Evolutionary conservation across 441 rosid genomes (phyloP).

Genomic region (Adansonia gregorii): DNA sequence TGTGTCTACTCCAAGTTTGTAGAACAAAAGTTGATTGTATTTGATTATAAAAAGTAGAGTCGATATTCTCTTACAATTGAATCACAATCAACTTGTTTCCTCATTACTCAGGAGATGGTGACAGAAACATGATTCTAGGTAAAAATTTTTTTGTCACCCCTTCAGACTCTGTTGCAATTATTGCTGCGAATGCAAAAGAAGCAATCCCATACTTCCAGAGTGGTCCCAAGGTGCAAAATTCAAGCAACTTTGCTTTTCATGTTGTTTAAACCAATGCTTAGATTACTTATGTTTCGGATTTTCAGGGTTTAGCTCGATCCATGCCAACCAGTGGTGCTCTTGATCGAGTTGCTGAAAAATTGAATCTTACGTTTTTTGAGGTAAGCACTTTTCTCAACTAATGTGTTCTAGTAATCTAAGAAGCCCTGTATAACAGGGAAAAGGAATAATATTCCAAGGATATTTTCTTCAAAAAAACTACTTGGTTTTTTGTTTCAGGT

Average conservation of each 20-base stretch:
- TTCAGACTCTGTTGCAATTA: conserved; percentile 92
- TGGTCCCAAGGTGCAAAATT: conserved; percentile 71
- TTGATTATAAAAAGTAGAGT: neutral
- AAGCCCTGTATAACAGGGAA: neutral
- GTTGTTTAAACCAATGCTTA: conserved; percentile 14
- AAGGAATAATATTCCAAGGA: conserved; percentile 3
- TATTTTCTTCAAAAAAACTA: conserved; percentile 30
- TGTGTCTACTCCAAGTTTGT: neutral
- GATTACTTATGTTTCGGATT: conserved; percentile 26
- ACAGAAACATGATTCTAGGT: conserved; percentile 96
- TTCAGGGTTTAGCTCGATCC: conserved; percentile 91
- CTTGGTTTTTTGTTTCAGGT: conserved; percentile 54
- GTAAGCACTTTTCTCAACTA: conserved; percentile 40
- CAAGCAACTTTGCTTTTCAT: conserved; percentile 21
- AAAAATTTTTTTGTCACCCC: conserved; percentile 85
- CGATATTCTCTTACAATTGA: neutral
- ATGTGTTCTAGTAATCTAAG: conserved; percentile 18
- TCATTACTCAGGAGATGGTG: conserved; percentile 79
- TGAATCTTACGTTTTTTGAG: conserved; percentile 88
- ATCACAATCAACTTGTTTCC: conserved; percentile 3
- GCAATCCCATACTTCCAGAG: conserved; percentile 80
- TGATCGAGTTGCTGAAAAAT: conserved; percentile 87
- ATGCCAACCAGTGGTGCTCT: conserved; percentile 99
- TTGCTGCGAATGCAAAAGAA: conserved; percentile 88
- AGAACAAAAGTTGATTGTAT: neutral